Evolutionary conservation across 2,329 filamentous ascomycete species (phyloP), one percentile per base, ranked within the genome.

Genomic region (Phaeosphaeriaceae sp.): DNA sequence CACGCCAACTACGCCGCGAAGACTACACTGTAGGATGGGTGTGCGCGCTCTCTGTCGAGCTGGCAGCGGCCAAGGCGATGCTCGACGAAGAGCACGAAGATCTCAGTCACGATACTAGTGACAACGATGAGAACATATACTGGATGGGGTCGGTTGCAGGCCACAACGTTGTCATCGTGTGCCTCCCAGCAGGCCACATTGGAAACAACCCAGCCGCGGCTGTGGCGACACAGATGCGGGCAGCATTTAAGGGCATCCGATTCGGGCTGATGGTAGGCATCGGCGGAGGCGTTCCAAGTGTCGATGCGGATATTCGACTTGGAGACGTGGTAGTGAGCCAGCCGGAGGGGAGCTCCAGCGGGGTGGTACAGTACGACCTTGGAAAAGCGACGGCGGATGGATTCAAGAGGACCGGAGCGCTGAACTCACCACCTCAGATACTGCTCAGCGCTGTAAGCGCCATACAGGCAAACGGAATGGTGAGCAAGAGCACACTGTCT

Each of bases 91-190:
- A 43, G 28, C 39, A 64, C 70, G 57, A 63, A 11, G 20, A 56
- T 46, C 2, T 63, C 60, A 20, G 11, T 13, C 35, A 13, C 9
- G 17, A 63, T 59, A 26, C 11, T 9, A 26, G 23, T 26, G 7
- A 57, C 35, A 37, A 58, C 17, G 34, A 40, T 58, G 15, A 64
- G 68, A 55, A 46, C 47, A 8, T 42, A 3, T 58, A 58, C 46
- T 42, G 54, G 5, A 54, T 64, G 1, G 66, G 69, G 30, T 42
- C 43, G 4, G 60, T 71, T 11, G 52, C 55, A 4, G 32, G 43
- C 5, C 68, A 74, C 51, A 68, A 74, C 42, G 54, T 74, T 13
- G 67, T 71, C 17, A 64, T 74, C 32, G 64, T 61, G 7, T 67
- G 64, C 41, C 44, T 74, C 1, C 70, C 64, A 9, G 45, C 34